These are phyloP conservation scores for Cladophialophora chaetospira DNA, from an alignment of 2,329 filamentous ascomycete species.

Conservation along the genomic window DNA sequence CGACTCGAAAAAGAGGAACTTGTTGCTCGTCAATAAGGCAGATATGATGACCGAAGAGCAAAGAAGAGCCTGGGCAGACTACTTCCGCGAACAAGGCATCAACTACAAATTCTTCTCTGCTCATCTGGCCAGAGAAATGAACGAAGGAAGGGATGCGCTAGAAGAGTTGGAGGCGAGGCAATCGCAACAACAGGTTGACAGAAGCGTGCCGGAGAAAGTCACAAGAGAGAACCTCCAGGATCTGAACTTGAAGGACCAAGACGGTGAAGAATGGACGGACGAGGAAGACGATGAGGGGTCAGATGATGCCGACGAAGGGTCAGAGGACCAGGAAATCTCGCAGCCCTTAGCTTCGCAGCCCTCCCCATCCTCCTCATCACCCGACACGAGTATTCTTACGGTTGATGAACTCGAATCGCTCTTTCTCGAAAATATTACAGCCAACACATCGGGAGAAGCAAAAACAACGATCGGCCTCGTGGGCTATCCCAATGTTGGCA, in stretches of 20 bases:
- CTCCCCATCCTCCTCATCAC: background rate
- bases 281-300: slow-evolving; percentile 51
- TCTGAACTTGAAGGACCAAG: slow-evolving; percentile 32
- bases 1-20: slow-evolving; percentile 81
- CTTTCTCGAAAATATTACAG: slow-evolving; percentile 74
- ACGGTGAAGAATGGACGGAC: slow-evolving; percentile 37
- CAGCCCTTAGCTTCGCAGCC: slow-evolving; percentile 31
- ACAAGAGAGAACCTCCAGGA: slow-evolving; percentile 28
- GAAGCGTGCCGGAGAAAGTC: slow-evolving; percentile 26
- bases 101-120: slow-evolving; percentile 97
- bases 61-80: slow-evolving; percentile 78
- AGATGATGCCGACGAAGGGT: slow-evolving; percentile 41
- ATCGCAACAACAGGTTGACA: slow-evolving; percentile 26
- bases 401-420: slow-evolving; percentile 90
- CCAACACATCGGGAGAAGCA: slow-evolving; percentile 51
- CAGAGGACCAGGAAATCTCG: slow-evolving; percentile 44
- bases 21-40: slow-evolving; percentile 95
- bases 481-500: slow-evolving; percentile 97
- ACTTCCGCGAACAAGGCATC: slow-evolving; percentile 78
- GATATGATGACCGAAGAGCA: slow-evolving; percentile 96
- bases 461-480: slow-evolving; percentile 92
- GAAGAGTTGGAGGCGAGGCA: slow-evolving; percentile 49
- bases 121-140: slow-evolving; percentile 83
- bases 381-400: slow-evolving; percentile 73
- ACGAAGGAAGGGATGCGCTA: slow-evolving; percentile 67